Evolutionary conservation across 1,284 basidiomycete species (phyloP), one percentile per base, ranked within the genome.

Genomic region (Cystobasidium pallidum): DNA sequence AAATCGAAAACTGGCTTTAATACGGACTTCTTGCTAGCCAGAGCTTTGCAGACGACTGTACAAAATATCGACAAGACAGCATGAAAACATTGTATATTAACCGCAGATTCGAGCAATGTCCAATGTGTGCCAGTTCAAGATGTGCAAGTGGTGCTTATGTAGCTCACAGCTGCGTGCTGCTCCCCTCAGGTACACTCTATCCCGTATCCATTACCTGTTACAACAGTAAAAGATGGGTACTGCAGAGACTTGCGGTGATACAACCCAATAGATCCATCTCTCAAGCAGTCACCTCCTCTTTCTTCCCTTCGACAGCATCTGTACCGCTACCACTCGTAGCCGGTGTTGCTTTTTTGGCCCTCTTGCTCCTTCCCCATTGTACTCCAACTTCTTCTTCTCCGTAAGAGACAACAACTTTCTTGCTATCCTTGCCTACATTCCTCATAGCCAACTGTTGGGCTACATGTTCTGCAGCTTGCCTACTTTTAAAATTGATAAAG

Each of bases 401-500:
- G 10, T 30, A 45, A 8, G 43, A 59, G 24, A 73, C 59, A 13
- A 49, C 45, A 10, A 66, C 52, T 30, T 24, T 49, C 43, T 73
- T 68, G 8, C 36, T 41, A n/a, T 63, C 68, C 26, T 30, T 51
- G 1, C 57, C 45, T 24, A 71, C 57, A 57, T 71, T 71, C n/a
- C 68, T 41, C 61, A 71, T 63, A 30, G 59, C 61, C 13, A 71
- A 52, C 26, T 64, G 32, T 28, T 55, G 26, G n/a, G 94, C 94
- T 0, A 91, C 93, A 8, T 84, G 82, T 81, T 99, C 96, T 15
- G 96, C 94, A 19, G 86, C 84, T 1, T 84, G 79, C 32, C 96
- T 86, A 70, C 90, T 87, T 73, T 85, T 88, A 83, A 99, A 99
- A 81, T 97, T 97, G 72, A 98, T 86, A 81, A 99, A 99, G 0